Base-by-base conservation (phyloP, 2,329 filamentous ascomycete species). In the Diaporthe velutina region DNA sequence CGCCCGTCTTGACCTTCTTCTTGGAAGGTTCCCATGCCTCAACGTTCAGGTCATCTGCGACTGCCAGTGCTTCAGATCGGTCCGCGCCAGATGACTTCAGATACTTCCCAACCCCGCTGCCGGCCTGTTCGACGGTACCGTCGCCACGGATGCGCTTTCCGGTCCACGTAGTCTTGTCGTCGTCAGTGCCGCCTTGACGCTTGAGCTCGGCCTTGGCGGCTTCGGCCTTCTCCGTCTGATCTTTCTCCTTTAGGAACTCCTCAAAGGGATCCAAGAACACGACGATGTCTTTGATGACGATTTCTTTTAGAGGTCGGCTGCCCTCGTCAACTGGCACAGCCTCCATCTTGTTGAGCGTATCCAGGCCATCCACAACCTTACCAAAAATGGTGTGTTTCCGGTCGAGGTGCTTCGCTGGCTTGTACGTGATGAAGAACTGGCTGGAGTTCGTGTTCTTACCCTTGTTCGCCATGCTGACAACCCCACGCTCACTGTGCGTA, bases 371-470 rank as follows among this genome's bases (percentile, higher is more conserved):
- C 1, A 97, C 93, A 0, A 98, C 91, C 50, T 92, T 91, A 2
- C 93, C 97, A 80, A 99, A 99, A 54, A 99, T 94, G n/a, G 97
- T 98, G 84, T 99, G 97, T 81, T 99, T 99, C 75, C 93, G 90
- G 83, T 99, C 95, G 0, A 99, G 89, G 84, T 99, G 97, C 77
- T 93, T 92, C 0, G 93, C 91, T 1, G 94, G 88, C 68, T 95
- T 93, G 83, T 99, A 99, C 0, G 93, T 94, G 81, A 99, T 94
- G 87, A 98, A 99, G 82, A 93, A 99, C 83, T 99, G 97, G 78
- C 92, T 95, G 12, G 94, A 97, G 84, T 99, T 99, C 30, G 96
- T 98, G 81, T 98, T 96, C 81, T 98, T 98, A 74, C 97, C 97
- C 82, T 99, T 99, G 84, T 99, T 99, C 54, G 97, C 97, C 97